phyloP scores from a whole-genome alignment of 495 filamentous ascomycete species.

The Delitschia confertaspora region DNA sequence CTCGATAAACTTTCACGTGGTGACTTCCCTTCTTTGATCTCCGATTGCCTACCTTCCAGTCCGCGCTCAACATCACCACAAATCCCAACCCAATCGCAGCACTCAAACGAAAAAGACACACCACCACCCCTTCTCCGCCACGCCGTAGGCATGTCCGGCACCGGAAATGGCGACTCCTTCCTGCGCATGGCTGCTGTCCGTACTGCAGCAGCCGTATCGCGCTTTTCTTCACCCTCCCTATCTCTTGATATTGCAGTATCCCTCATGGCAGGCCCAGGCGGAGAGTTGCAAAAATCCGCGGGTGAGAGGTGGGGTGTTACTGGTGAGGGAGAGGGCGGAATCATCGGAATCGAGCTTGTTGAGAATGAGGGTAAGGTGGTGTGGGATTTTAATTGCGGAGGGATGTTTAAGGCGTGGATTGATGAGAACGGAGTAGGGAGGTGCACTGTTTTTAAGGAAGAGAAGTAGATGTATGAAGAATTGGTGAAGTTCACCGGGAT shows the following conservation, averaged over 20 bases:
- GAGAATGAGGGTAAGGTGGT: constrained; percentile 48
- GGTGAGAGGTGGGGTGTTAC: constrained; percentile 65
- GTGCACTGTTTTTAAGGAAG: constrained; percentile 30
- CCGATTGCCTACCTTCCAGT: constrained; percentile 15
- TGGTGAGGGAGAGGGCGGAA: constrained; percentile 75
- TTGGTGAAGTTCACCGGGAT: too few species aligned
- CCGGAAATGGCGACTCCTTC: constrained; percentile 87
- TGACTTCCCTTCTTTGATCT: constrained; percentile 8
- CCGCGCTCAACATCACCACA: neutral
- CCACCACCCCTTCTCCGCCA: constrained; percentile 16
- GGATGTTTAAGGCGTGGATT: constrained; percentile 80
- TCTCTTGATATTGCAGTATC: constrained; percentile 44
- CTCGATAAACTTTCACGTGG: constrained; percentile 23
- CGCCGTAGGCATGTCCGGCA: constrained; percentile 65
- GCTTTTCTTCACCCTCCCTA: constrained; percentile 44
- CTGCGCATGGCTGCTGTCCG: constrained; percentile 62
- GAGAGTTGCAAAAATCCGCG: constrained; percentile 68
- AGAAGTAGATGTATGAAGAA: too few species aligned
- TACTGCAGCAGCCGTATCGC: constrained; percentile 62
- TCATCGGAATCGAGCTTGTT: constrained; percentile 73
- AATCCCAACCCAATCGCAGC: too few species aligned
- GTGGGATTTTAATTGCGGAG: constrained; percentile 76
- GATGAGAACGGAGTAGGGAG: constrained; percentile 52
- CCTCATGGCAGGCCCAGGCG: constrained; percentile 57
- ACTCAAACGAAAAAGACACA: too few species aligned